Conservation (phyloP, 2,329 filamentous ascomycete species). For the Cordyceps tenuipes region DNA sequence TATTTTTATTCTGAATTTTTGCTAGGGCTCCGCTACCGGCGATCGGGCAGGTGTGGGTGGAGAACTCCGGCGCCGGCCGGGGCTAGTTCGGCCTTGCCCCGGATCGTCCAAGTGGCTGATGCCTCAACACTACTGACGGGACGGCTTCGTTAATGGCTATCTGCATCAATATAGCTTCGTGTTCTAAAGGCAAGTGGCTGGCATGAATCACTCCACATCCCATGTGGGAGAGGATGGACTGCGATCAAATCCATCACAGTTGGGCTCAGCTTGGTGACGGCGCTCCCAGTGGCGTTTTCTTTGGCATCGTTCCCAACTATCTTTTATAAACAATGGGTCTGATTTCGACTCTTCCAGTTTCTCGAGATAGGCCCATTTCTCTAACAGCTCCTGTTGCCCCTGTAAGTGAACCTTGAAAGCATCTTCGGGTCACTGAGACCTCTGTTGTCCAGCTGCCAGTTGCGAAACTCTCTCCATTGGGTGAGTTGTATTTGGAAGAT, state of each 20-base stretch:
- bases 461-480: background rate
- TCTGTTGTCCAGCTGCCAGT: background rate
- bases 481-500: background rate
- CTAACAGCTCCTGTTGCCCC: background rate
- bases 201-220: too few species aligned
- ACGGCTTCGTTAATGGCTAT: background rate
- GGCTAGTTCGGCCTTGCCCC: too few species aligned
- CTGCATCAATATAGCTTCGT: too few species aligned
- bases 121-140: background rate
- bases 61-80: background rate
- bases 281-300: background rate
- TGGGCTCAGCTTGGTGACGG: background rate
- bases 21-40: background rate
- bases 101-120: background rate
- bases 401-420: background rate
- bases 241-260: background rate
- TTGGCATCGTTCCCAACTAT: background rate
- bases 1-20: background rate
- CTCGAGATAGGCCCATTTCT: background rate
- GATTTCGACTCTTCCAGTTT: background rate
- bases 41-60: conserved; percentile 4
- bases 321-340: background rate
- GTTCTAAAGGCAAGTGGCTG: background rate
- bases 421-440: background rate
- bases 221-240: too few species aligned